phyloP scores from a whole-genome alignment of 2,329 filamentous ascomycete genomes.

The Xylariaceae sp. region DNA sequence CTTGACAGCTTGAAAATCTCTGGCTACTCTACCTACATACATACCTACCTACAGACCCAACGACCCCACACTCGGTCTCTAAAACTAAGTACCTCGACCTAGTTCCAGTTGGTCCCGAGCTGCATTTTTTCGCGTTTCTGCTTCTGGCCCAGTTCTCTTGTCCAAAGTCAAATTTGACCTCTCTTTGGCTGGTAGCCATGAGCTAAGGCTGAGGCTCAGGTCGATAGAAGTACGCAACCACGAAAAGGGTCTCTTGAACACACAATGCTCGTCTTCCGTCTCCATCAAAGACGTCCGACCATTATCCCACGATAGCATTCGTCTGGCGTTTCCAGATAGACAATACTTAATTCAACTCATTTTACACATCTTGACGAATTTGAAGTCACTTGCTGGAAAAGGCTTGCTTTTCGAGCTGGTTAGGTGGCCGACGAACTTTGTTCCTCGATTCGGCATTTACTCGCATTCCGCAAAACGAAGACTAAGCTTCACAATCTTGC shows the following conservation, averaged over 20 bases:
- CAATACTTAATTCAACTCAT: constrained; percentile 1
- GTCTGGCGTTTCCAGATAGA: constrained; percentile 20
- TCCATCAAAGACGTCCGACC: constrained; percentile 36
- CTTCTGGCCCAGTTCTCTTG: background rate
- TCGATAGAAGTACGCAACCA: constrained; percentile 13
- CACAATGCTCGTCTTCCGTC: constrained; percentile 33
- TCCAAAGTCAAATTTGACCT: constrained; percentile 9
- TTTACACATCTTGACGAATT: constrained; percentile 2
- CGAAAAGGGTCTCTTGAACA: constrained; percentile 14
- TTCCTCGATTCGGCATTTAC: background rate
- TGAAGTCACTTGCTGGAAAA: background rate
- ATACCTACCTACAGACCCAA: too few relatives aligned
- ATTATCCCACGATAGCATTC: constrained; percentile 38
- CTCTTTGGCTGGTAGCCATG: constrained; percentile 22
- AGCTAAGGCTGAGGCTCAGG: constrained; percentile 15
- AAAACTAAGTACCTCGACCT: background rate
- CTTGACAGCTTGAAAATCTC: constrained; percentile 3
- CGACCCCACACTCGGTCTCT: background rate
- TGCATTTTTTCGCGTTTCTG: background rate
- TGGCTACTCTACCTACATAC: constrained; percentile 3
- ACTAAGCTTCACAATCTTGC: background rate
- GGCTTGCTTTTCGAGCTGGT: background rate
- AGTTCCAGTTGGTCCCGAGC: background rate
- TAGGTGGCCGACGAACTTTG: background rate
- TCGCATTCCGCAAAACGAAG: constrained; percentile 8